Evolutionary conservation across 306 rosid genomes (phyloP).

Genomic region (Neltuma alba): DNA sequence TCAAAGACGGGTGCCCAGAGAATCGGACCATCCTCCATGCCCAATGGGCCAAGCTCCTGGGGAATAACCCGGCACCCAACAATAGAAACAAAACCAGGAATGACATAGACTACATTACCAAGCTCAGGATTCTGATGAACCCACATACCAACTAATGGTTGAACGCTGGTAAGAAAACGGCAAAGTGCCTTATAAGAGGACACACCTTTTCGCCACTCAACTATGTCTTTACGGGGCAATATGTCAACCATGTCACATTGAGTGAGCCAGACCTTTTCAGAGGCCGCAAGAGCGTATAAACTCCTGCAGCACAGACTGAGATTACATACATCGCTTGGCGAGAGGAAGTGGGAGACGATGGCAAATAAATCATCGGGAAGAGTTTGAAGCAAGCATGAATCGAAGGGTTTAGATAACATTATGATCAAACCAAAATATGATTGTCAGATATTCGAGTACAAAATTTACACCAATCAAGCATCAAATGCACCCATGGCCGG

Average conservation of each 20-base stretch:
- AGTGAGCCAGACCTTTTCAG: conserved; percentile 81
- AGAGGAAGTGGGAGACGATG: conserved; percentile 55
- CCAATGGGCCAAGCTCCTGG: conserved; percentile 94
- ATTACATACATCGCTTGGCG: conserved; percentile 74
- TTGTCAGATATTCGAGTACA: conserved; percentile 9
- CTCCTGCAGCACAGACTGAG: conserved; percentile 67
- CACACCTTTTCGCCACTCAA: conserved; percentile 77
- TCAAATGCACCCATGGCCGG: conserved; percentile 14
- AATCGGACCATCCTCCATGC: conserved; percentile 89
- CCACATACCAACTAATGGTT: conserved; percentile 90
- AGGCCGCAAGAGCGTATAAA: conserved; percentile 54
- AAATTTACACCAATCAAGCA: conserved; percentile 9
- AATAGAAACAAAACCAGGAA: conserved; percentile 93
- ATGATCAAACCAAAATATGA: conserved; percentile 27
- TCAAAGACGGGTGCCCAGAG: conserved; percentile 97
- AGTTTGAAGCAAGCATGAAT: conserved; percentile 59
- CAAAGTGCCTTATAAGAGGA: conserved; percentile 79
- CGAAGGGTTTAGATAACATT: conserved; percentile 53
- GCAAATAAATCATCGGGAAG: conserved; percentile 80
- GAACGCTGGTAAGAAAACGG: conserved; percentile 63
- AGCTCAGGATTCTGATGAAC: conserved; percentile 99
- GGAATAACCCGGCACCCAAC: conserved; percentile 93
- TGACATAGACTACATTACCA: conserved; percentile 90
- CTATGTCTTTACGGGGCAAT: conserved; percentile 59
- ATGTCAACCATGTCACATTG: conserved; percentile 68